Evolutionary conservation across 768 basidiomycete genomes (phyloP).

Genomic region (Tricholoma sp.): DNA sequence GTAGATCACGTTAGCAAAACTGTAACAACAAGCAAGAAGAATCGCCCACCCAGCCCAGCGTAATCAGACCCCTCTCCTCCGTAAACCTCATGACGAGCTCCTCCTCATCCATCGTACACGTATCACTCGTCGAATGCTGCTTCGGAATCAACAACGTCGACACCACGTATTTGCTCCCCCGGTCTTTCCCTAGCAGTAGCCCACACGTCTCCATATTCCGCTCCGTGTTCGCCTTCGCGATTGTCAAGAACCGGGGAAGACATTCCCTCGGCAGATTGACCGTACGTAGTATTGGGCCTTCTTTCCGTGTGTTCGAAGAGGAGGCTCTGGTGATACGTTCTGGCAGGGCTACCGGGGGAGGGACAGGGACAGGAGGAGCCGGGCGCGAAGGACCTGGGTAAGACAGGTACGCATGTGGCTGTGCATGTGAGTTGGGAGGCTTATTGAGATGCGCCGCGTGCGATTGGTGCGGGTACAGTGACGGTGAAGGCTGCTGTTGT

Average conservation of each 20-base stretch:
- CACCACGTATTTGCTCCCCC: conserved; percentile 61
- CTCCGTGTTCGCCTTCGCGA: conserved; percentile 75
- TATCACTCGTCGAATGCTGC: conserved; percentile 84
- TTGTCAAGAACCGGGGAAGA: conserved; percentile 69
- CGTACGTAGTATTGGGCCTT: conserved; percentile 34
- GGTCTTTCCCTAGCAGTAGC: conserved; percentile 67
- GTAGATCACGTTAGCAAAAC: not conserved
- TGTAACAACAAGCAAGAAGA: conserved; percentile 1
- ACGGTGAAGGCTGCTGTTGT: conserved; percentile 13
- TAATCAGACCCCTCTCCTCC: conserved; percentile 74
- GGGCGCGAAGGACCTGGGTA: conserved; percentile 21
- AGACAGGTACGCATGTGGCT: conserved; percentile 16
- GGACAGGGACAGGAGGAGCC: conserved; percentile 17
- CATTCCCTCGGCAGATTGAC: conserved; percentile 70
- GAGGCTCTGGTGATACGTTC: conserved; percentile 4
- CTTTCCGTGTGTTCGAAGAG: conserved; percentile 1
- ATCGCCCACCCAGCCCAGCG: conserved; percentile 81
- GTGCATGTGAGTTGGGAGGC: conserved; percentile 17
- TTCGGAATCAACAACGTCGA: conserved; percentile 83
- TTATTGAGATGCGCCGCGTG: not conserved
- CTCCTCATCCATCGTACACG: conserved; percentile 91
- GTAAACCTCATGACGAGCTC: conserved; percentile 84
- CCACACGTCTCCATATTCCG: conserved; percentile 86
- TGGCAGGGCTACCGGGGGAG: conserved; percentile 13
- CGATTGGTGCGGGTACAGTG: conserved; percentile 20